Evolutionary conservation across 768 basidiomycete genomes (phyloP).

Genomic region (Hygrophoropsis aurantiaca): DNA sequence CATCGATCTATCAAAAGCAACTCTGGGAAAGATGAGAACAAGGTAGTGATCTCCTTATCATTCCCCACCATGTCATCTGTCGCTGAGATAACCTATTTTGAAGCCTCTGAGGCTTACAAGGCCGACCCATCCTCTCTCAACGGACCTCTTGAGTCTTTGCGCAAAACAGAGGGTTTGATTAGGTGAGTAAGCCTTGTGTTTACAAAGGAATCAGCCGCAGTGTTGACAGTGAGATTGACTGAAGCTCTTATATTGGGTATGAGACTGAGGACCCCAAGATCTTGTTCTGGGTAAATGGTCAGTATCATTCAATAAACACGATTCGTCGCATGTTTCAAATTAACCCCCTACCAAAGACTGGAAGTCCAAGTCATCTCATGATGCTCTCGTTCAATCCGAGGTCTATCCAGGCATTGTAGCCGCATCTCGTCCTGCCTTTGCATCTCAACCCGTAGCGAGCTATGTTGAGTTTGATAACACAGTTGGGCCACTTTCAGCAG

Average conservation of each 20-base stretch:
- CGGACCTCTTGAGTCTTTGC: slow-evolving; percentile 5
- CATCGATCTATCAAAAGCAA: no score
- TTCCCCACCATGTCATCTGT: slow-evolving; percentile 22
- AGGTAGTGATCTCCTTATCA: neutral
- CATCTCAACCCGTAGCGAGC: slow-evolving; percentile 12
- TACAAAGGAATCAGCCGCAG: neutral
- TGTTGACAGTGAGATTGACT: slow-evolving; percentile 4
- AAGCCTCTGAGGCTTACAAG: slow-evolving; percentile 19
- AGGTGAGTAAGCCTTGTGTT: slow-evolving; percentile 12
- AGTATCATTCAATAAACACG: slow-evolving; percentile 10
- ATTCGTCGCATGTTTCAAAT: neutral
- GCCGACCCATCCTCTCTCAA: slow-evolving; percentile 15
- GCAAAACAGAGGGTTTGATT: slow-evolving; percentile 16
- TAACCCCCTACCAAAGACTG: slow-evolving; percentile 18
- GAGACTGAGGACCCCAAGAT: slow-evolving; percentile 23
- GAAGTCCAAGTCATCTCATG: slow-evolving; percentile 18
- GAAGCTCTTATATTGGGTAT: slow-evolving; percentile 28
- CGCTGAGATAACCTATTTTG: slow-evolving; percentile 24
- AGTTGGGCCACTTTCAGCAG: slow-evolving; percentile 18
- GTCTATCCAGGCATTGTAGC: slow-evolving; percentile 4
- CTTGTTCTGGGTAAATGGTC: slow-evolving; percentile 25
- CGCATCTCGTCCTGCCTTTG: slow-evolving; percentile 14
- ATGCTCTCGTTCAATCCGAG: slow-evolving; percentile 10
- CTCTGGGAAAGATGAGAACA: no score
- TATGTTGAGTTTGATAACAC: slow-evolving; percentile 22